Percentiles rank a stretch among this genome's conserved stretches.
Conservation (phyloP, 2,329 filamentous ascomycete species). For the Pestalotiopsis sp. region DNA sequence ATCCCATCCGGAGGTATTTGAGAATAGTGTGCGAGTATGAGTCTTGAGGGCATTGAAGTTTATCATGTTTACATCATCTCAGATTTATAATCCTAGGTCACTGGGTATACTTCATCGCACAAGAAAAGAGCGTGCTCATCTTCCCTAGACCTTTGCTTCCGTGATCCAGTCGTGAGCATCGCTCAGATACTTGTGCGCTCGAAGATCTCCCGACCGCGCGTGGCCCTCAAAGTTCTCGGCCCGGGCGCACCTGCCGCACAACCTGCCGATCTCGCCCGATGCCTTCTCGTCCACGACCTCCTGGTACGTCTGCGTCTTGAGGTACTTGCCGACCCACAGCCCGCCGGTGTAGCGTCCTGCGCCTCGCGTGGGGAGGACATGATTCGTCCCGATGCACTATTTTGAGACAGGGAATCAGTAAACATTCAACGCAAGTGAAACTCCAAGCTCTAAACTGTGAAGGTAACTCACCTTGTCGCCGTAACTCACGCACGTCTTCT, state of each 20-base stretch:
- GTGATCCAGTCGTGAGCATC: constrained; percentile 47
- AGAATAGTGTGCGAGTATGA: constrained; percentile 4
- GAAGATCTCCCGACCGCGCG: constrained; percentile 50
- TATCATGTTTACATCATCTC: not conserved
- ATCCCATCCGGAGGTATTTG: not conserved
- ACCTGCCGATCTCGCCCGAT: constrained; percentile 47
- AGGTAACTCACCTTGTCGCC: constrained; percentile 45
- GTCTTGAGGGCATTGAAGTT: not conserved
- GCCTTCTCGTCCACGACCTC: constrained; percentile 44
- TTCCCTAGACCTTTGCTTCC: constrained; percentile 14
- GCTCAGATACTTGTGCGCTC: constrained; percentile 43
- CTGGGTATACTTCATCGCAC: no score
- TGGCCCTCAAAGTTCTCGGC: constrained; percentile 56
- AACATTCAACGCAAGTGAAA: not conserved
- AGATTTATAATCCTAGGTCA: no score
- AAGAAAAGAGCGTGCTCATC: not conserved
- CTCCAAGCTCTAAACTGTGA: not conserved
- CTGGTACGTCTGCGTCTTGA: constrained; percentile 55
- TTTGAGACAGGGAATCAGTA: not conserved
- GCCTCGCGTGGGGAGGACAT: constrained; percentile 51
- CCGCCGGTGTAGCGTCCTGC: constrained; percentile 53
- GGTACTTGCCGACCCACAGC: constrained; percentile 56
- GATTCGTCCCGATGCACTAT: constrained; percentile 55
- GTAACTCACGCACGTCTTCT: constrained; percentile 54
- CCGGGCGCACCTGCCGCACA: constrained; percentile 50